A percentile compares a stretch with the other conserved stretches of the same genome.
phyloP scores from a whole-genome alignment of 1,139 yeast genomes.

The Candida smagusa region DNA sequence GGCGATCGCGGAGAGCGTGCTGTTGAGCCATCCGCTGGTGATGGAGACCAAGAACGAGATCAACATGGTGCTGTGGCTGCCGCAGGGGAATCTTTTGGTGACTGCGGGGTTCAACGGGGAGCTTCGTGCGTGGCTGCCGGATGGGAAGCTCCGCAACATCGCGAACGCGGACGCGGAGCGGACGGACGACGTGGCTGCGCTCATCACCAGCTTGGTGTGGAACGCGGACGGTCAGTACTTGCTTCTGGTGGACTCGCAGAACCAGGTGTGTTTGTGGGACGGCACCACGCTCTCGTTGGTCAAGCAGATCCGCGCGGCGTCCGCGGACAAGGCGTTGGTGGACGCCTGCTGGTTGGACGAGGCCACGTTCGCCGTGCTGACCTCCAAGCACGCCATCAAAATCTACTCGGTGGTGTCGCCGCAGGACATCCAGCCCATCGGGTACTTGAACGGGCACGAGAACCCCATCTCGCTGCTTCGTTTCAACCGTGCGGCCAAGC shows the following conservation, averaged over 20 bases:
- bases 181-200: constrained; percentile 4
- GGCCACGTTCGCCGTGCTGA: constrained; percentile 67
- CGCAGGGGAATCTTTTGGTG: constrained; percentile 52
- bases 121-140: constrained; percentile 63
- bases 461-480: constrained; percentile 55
- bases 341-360: constrained; percentile 69
- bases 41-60: constrained; percentile 28
- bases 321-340: constrained; percentile 5
- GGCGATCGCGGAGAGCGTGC: constrained; percentile 32
- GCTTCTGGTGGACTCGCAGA: constrained; percentile 30
- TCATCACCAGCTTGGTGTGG: constrained; percentile 29
- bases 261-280: constrained; percentile 38
- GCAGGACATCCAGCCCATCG: constrained; percentile 43
- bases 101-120: constrained; percentile 66
- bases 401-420: constrained; percentile 48
- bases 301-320: constrained; percentile 22
- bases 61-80: constrained; percentile 60
- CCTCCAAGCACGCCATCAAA: constrained; percentile 50
- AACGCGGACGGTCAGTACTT: constrained; percentile 33
- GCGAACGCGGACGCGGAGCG: constrained; percentile 21
- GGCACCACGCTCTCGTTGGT: constrained; percentile 31
- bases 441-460: constrained; percentile 67
- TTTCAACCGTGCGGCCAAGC: constrained; percentile 49
- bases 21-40: constrained; percentile 31
- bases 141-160: constrained; percentile 62